Conservation (phyloP, 177 flowering plant genomes). For the Vitis hybrid region DNA sequence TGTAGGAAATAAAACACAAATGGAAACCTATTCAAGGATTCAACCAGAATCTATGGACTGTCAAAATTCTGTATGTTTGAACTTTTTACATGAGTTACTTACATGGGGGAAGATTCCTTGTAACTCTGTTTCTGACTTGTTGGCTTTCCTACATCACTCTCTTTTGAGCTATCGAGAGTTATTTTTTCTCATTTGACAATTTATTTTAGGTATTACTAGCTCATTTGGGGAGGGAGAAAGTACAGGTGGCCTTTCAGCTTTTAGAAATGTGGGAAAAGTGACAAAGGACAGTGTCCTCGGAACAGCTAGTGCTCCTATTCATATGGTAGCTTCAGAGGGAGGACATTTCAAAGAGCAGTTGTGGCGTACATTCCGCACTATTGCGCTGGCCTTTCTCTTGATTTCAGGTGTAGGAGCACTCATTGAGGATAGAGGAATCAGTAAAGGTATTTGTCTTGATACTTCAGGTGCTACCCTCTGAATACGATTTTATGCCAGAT, state of each 20-base stretch:
- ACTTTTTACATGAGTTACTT: background rate
- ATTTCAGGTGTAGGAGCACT: constrained; percentile 92
- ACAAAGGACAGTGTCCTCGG: constrained; percentile 77
- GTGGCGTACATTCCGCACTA: constrained; percentile 82
- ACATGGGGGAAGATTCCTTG: background rate
- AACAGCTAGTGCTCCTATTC: constrained; percentile 85
- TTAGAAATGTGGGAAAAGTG: constrained; percentile 68
- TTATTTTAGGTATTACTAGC: constrained; percentile 29
- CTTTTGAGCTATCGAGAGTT: background rate
- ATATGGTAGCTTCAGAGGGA: constrained; percentile 82
- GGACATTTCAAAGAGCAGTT: constrained; percentile 85
- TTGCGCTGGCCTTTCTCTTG: constrained; percentile 77
- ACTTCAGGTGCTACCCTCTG: background rate
- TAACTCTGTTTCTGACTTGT: background rate
- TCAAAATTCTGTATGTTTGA: background rate
- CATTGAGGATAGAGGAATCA: constrained; percentile 85
- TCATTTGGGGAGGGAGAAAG: constrained; percentile 51
- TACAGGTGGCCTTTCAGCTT: constrained; percentile 62
- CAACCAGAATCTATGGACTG: background rate
- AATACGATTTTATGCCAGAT: background rate
- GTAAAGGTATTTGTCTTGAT: constrained; percentile 64
- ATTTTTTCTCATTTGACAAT: background rate
- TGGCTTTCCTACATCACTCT: background rate
- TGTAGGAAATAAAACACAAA: background rate
- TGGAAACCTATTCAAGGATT: background rate